These are phyloP conservation scores for Chamaecyparis obtusa DNA, from an alignment of 75 land plant species.

Conservation along the genomic window DNA sequence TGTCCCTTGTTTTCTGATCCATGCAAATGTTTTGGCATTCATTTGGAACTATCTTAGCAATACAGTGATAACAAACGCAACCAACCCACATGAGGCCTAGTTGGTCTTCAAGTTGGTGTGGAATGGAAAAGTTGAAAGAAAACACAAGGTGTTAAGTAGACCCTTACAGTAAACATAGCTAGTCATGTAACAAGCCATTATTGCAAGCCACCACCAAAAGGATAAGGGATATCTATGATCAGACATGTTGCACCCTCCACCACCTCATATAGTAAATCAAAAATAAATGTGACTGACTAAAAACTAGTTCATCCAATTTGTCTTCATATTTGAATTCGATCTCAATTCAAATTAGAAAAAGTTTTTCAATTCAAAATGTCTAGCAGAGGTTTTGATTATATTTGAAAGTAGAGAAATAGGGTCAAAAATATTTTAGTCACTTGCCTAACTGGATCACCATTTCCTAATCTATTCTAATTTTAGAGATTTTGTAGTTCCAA, in stretches of 20 bases:
- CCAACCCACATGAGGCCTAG: neutral
- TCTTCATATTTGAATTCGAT: too few relatives aligned
- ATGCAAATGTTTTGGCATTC: neutral
- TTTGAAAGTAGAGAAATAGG: neutral
- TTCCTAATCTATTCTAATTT: too few relatives aligned
- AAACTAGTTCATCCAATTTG: too few relatives aligned
- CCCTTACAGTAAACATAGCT: neutral
- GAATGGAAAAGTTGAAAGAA: too few relatives aligned
- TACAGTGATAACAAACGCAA: neutral
- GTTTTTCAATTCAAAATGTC: neutral
- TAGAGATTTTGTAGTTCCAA: too few relatives aligned
- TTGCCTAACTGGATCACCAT: neutral
- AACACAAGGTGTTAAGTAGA: neutral
- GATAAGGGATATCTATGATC: neutral
- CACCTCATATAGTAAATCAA: too few relatives aligned
- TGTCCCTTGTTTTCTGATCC: neutral
- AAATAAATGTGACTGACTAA: neutral
- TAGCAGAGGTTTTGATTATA: neutral
- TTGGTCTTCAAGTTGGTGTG: neutral
- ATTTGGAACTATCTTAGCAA: neutral
- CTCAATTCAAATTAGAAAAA: neutral
- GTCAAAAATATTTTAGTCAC: neutral
- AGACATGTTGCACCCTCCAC: neutral
- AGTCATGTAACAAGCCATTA: neutral
- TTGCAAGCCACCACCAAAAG: neutral